Conservation (phyloP, 352 stramenopile species). For the Pythium apleroticum region DNA sequence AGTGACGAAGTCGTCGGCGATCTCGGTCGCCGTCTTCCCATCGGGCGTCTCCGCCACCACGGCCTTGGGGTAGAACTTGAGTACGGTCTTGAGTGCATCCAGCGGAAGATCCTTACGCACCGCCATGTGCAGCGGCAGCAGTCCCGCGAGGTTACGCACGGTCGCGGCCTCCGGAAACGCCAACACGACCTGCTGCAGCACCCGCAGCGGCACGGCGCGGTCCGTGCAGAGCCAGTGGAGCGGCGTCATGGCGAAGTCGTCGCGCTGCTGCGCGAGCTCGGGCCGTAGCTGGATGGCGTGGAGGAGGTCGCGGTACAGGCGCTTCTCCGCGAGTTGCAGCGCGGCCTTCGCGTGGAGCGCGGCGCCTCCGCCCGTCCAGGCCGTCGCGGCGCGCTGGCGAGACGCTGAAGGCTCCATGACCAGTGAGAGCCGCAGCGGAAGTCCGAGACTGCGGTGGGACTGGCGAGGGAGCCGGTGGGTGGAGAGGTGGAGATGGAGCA, state of each 20-base stretch:
- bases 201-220: conserved; percentile 31
- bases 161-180: conserved; percentile 42
- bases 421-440: conserved; percentile 4
- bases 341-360: conserved; percentile 14
- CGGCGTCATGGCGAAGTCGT: conserved; percentile 34
- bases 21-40: conserved; percentile 40
- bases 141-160: conserved; percentile 48
- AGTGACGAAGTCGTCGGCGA: conserved; percentile 45
- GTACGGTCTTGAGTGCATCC: conserved; percentile 59
- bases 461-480: background rate
- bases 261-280: conserved; percentile 19
- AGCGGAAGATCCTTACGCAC: conserved; percentile 58
- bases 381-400: conserved; percentile 13
- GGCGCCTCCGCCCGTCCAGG: conserved; percentile 2
- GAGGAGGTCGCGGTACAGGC: conserved; percentile 26
- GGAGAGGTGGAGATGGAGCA: conserved; percentile 1
- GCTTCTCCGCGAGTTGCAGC: conserved; percentile 25
- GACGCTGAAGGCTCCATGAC: conserved; percentile 16
- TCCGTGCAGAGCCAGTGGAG: conserved; percentile 37
- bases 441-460: background rate
- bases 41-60: conserved; percentile 50
- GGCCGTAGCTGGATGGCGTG: conserved; percentile 23
- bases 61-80: conserved; percentile 65
- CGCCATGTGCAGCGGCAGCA: conserved; percentile 71
- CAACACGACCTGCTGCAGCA: conserved; percentile 53